Evolutionary conservation across 495 filamentous ascomycete species (phyloP).

Genomic region (Astrocystis sublimbata): DNA sequence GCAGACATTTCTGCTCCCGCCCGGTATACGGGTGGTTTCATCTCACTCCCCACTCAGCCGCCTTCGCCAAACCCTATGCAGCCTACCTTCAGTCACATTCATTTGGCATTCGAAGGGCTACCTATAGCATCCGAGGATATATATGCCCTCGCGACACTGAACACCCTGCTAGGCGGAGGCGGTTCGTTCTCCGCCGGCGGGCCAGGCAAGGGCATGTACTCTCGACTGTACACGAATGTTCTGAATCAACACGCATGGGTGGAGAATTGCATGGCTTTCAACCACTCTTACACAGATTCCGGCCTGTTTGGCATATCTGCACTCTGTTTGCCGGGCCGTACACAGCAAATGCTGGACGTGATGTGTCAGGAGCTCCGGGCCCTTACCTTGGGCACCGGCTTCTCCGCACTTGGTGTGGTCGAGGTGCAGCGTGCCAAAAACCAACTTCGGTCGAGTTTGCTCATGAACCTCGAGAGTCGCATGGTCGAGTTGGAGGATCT

Average conservation of each 20-base stretch:
- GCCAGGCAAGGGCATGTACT: slow-evolving; percentile 98
- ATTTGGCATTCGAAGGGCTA: slow-evolving; percentile 93
- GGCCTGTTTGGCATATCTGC: slow-evolving; percentile 93
- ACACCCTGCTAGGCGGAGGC: slow-evolving; percentile 92
- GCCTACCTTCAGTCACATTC: slow-evolving; percentile 85
- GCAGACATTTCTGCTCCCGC: slow-evolving; percentile 65
- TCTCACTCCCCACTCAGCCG: slow-evolving; percentile 77
- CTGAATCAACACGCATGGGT: slow-evolving; percentile 97
- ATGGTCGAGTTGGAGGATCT: slow-evolving; percentile 99
- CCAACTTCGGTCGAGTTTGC: slow-evolving; percentile 81
- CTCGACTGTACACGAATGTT: slow-evolving; percentile 93
- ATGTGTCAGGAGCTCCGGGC: slow-evolving; percentile 88
- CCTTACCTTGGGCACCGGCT: slow-evolving; percentile 71
- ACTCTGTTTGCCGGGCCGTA: slow-evolving; percentile 74
- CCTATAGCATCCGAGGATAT: slow-evolving; percentile 89
- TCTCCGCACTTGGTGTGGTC: slow-evolving; percentile 63
- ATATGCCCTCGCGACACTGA: slow-evolving; percentile 94
- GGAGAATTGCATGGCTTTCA: slow-evolving; percentile 92
- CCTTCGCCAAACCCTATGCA: slow-evolving; percentile 73
- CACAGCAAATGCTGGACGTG: slow-evolving; percentile 80
- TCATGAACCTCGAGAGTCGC: slow-evolving; percentile 97
- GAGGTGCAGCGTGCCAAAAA: slow-evolving; percentile 99
- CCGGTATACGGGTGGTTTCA: slow-evolving; percentile 92
- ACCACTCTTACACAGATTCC: slow-evolving; percentile 93
- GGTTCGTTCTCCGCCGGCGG: slow-evolving; percentile 98